Conservation (phyloP, 78 protist species). For the Chrysochromulina parva region DNA sequence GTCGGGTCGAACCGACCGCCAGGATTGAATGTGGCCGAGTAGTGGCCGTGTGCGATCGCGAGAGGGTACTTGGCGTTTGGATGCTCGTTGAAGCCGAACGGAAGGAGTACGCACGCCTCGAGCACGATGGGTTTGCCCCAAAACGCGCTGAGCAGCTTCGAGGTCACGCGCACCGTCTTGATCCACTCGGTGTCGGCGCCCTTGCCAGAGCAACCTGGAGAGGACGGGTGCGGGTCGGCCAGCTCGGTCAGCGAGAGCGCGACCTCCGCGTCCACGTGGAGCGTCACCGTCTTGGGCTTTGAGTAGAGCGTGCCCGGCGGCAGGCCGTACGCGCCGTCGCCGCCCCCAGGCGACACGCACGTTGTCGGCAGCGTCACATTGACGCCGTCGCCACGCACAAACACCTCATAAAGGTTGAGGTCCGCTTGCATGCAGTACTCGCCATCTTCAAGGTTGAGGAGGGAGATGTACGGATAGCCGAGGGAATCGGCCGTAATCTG, state of each 20-base stretch:
- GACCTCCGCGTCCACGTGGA: neutral
- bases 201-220: neutral
- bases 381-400: neutral
- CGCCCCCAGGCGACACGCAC: neutral
- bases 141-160: neutral
- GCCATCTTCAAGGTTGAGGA: neutral
- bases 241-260: neutral
- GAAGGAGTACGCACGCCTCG: neutral
- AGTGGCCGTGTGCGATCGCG: constrained; percentile 15
- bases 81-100: neutral
- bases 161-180: neutral
- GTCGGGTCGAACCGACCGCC: neutral
- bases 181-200: neutral
- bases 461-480: neutral
- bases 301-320: neutral
- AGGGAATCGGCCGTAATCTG: neutral
- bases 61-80: constrained; percentile 14
- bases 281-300: neutral
- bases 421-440: neutral
- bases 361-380: neutral
- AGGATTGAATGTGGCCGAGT: neutral
- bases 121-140: neutral
- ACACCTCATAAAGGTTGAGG: neutral
- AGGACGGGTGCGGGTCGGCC: no score
- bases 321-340: neutral